Conservation (phyloP, 2,329 filamentous ascomycete genomes). For the Chrysosporium queenslandicum region DNA sequence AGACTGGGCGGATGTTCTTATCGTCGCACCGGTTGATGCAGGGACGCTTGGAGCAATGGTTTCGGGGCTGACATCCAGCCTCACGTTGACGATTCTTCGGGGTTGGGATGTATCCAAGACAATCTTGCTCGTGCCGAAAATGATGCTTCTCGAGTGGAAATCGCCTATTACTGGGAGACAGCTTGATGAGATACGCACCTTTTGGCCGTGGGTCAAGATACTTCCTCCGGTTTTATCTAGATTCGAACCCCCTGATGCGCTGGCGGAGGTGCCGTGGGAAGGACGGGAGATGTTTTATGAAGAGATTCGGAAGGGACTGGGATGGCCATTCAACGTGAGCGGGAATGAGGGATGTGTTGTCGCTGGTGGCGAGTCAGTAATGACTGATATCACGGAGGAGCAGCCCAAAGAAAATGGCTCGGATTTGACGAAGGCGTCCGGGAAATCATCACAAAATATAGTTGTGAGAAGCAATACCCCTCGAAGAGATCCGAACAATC, state of each 20-base stretch:
- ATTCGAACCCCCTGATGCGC: conserved; percentile 51
- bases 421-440: background rate
- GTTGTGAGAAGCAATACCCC: background rate
- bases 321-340: conserved; percentile 15
- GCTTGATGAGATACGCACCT: conserved; percentile 67
- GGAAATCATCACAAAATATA: conserved; percentile 32
- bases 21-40: conserved; percentile 75
- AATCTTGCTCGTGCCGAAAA: conserved; percentile 73
- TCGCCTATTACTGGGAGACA: conserved; percentile 83
- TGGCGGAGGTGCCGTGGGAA: conserved; percentile 43
- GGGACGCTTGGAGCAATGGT: conserved; percentile 82
- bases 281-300: conserved; percentile 31
- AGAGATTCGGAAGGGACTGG: conserved; percentile 27
- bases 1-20: conserved; percentile 77
- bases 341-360: conserved; percentile 3
- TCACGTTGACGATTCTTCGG: conserved; percentile 69
- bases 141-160: conserved; percentile 83
- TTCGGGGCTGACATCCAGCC: conserved; percentile 67
- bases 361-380: conserved; percentile 19
- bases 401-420: background rate
- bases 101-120: conserved; percentile 83
- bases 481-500: background rate
- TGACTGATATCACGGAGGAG: conserved; percentile 9
- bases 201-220: conserved; percentile 80
- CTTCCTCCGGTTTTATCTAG: conserved; percentile 75